Evolutionary conservation across 2,329 filamentous ascomycete genomes (phyloP).

Genomic region (Cordyceps farinosa): DNA sequence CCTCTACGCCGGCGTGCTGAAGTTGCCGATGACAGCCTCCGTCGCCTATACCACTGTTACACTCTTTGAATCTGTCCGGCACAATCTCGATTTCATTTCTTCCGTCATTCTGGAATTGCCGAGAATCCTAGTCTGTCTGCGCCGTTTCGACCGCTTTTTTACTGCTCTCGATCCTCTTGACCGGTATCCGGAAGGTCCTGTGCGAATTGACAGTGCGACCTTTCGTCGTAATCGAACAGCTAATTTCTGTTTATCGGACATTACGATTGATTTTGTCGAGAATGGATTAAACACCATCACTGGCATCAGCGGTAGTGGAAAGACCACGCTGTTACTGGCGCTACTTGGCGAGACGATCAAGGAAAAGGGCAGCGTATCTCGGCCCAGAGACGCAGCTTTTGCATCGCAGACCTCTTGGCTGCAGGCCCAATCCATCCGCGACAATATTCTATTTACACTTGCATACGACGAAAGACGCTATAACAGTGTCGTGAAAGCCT

Average conservation of each 20-base stretch:
- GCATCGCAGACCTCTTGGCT: conserved; percentile 57
- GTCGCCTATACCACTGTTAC: conserved; percentile 55
- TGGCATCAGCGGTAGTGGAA: conserved; percentile 54
- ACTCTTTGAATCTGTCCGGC: conserved; percentile 50
- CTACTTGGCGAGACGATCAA: conserved; percentile 54
- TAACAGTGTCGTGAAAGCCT: conserved; percentile 52
- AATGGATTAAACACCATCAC: conserved; percentile 52
- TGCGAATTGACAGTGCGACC: conserved; percentile 42
- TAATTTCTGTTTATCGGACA: conserved; percentile 44
- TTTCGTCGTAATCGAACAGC: conserved; percentile 50
- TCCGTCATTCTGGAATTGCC: conserved; percentile 36
- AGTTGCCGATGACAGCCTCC: conserved; percentile 48
- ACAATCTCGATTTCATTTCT: conserved; percentile 49
- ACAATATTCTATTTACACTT: conserved; percentile 54
- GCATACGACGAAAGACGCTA: conserved; percentile 51
- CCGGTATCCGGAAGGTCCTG: conserved; percentile 46
- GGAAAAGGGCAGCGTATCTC: conserved; percentile 44
- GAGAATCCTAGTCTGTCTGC: conserved; percentile 40
- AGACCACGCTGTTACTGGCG: conserved; percentile 52
- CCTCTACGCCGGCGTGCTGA: conserved; percentile 46
- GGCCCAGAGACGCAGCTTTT: conserved; percentile 51
- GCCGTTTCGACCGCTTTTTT: conserved; percentile 53
- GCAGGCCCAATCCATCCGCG: conserved; percentile 52
- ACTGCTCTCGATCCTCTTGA: conserved; percentile 46
- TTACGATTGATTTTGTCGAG: conserved; percentile 51